Conservation (phyloP, 805 yeast species). For the Candida montana region DNA sequence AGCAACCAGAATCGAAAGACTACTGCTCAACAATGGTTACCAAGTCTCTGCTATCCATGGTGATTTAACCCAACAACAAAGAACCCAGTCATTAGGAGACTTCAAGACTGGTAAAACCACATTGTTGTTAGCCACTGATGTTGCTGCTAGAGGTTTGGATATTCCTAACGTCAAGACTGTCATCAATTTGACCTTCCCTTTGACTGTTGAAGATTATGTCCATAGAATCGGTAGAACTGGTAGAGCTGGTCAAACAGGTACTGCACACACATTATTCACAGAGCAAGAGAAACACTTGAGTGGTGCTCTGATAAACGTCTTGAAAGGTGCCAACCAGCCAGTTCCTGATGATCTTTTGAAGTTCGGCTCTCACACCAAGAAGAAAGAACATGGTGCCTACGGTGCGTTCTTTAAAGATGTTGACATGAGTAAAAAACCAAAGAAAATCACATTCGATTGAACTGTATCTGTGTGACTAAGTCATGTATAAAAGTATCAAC, state of each 20-base stretch:
- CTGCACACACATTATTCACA: conserved; percentile 92
- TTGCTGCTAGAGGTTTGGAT: conserved; percentile 96
- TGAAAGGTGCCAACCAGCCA: conserved; percentile 89
- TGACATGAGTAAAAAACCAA: conserved; percentile 77
- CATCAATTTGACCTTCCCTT: conserved; percentile 91
- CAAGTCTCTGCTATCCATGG: conserved; percentile 93
- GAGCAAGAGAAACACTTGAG: conserved; percentile 95
- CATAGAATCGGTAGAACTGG: conserved; percentile 98
- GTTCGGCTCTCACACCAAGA: conserved; percentile 96
- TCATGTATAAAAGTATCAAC: conserved; percentile 1
- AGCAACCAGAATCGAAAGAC: conserved; percentile 84
- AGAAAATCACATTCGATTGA: conserved; percentile 67
- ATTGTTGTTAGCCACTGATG: conserved; percentile 92
- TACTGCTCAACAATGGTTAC: conserved; percentile 67
- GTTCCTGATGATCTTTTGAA: conserved; percentile 93
- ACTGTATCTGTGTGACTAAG: too few relatives aligned
- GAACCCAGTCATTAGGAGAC: conserved; percentile 79
- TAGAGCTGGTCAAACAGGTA: conserved; percentile 93
- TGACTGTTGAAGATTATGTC: conserved; percentile 94
- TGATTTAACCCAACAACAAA: conserved; percentile 85
- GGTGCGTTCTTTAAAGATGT: conserved; percentile 97
- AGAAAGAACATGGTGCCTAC: conserved; percentile 95
- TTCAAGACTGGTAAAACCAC: conserved; percentile 78
- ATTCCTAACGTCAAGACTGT: conserved; percentile 96
- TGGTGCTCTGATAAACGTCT: conserved; percentile 88